Evolutionary conservation across 2,329 filamentous ascomycete species (phyloP).

Genomic region (Monilinia polystroma): DNA sequence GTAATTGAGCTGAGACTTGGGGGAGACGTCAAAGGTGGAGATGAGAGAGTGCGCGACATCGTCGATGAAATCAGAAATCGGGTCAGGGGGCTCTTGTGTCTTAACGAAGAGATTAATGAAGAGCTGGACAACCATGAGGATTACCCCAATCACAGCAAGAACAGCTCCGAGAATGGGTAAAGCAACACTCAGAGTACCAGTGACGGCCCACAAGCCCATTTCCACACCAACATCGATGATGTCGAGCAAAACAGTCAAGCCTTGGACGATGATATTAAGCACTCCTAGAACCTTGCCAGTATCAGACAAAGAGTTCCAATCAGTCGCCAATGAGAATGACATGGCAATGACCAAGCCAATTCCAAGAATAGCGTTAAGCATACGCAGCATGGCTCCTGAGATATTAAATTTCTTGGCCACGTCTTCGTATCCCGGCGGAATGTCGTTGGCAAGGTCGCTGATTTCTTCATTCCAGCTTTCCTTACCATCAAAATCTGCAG

Average conservation of each 20-base stretch:
- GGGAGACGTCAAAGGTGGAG: not conserved
- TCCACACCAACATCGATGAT: not conserved
- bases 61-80: constrained; percentile 1
- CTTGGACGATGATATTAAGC: not conserved
- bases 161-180: not conserved
- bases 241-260: not conserved
- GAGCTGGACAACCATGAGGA: not conserved
- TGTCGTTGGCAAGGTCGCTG: not conserved
- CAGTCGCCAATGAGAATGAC: not conserved
- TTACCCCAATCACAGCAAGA: not conserved
- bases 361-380: not conserved
- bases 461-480: not conserved
- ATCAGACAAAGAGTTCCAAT: not conserved
- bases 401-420: not conserved
- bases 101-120: constrained; percentile 1
- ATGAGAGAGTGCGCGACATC: not conserved
- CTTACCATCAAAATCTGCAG: not conserved
- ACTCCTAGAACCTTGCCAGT: not conserved
- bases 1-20: not conserved
- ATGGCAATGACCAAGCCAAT: not conserved
- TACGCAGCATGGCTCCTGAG: not conserved
- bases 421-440: not conserved
- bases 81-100: not conserved
- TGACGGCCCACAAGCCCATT: not conserved
- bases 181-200: constrained; percentile 2